A percentile compares a stretch with the other conserved stretches of the same genome.
These are phyloP conservation scores for Aspergillus haitiensis DNA, from an alignment of 495 filamentous ascomycete genomes.

Conservation along the genomic window DNA sequence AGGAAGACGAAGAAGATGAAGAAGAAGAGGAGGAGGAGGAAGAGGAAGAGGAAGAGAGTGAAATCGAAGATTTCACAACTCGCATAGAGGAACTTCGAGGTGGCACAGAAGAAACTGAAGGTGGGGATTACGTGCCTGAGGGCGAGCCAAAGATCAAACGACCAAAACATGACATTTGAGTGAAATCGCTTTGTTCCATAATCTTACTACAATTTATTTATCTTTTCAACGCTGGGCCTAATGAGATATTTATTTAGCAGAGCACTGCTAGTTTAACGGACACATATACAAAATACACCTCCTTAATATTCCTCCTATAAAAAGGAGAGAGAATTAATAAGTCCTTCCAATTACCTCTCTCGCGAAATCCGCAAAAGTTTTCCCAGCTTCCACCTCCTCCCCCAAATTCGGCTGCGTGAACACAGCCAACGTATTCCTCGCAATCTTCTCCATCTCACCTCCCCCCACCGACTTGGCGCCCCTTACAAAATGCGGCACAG, in stretches of 20 bases:
- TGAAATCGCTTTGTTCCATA: no score
- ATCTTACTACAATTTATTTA: not conserved
- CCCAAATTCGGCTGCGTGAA: slow-evolving; percentile 96
- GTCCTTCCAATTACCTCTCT: slow-evolving; percentile 80
- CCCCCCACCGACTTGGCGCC: slow-evolving; percentile 49
- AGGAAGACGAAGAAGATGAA: slow-evolving; percentile 12
- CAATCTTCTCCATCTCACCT: slow-evolving; percentile 52
- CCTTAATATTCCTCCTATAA: no score
- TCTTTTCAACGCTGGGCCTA: not conserved
- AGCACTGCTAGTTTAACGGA: not conserved
- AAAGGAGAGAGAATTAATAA: slow-evolving; percentile 39
- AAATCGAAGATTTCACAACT: not conserved
- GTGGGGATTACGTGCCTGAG: slow-evolving; percentile 26
- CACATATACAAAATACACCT: not conserved
- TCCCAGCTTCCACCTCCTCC: slow-evolving; percentile 74
- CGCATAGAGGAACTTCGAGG: not conserved
- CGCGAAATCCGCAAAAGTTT: slow-evolving; percentile 85
- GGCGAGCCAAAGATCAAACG: slow-evolving; percentile 19
- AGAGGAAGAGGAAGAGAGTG: slow-evolving; percentile 1
- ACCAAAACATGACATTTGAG: slow-evolving; percentile 14
- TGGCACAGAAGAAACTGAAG: slow-evolving; percentile 29
- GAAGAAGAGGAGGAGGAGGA: slow-evolving; percentile 11
- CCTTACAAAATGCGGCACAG: slow-evolving; percentile 94
- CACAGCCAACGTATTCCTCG: slow-evolving; percentile 91
- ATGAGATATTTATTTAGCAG: not conserved